A percentile compares a stretch with the other conserved stretches of the same genome.
Conservation (phyloP, 192 early-diverging fungal species). For the Linnemannia elongata region DNA sequence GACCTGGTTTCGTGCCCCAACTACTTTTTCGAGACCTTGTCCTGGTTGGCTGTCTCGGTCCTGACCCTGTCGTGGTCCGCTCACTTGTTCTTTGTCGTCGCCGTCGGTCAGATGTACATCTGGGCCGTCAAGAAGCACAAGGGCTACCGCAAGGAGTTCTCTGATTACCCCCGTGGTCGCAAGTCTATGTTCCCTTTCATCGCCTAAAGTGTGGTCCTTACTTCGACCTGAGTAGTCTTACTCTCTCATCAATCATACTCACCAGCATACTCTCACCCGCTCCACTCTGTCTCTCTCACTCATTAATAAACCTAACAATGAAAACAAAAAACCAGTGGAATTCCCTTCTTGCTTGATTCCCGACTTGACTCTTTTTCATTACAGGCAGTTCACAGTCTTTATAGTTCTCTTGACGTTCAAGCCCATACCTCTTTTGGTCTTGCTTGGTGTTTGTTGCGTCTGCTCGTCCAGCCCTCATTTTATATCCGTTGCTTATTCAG, state of each 20-base stretch:
- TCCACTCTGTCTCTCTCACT: not conserved
- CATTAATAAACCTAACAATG: not conserved
- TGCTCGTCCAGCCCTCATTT: too few species aligned
- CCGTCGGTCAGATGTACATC: constrained; percentile 84
- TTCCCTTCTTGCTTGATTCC: not conserved
- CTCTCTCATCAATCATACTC: not conserved
- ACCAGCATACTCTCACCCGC: not conserved
- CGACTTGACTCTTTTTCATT: too few species aligned
- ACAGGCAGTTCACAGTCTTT: too few species aligned
- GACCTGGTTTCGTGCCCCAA: constrained; percentile 92
- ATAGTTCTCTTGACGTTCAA: too few species aligned
- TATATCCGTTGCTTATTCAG: too few species aligned
- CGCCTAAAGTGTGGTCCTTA: constrained; percentile 49
- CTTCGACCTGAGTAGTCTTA: not conserved
- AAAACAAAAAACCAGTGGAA: not conserved
- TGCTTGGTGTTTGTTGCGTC: too few species aligned
- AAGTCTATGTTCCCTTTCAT: constrained; percentile 81
- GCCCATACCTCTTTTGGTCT: too few species aligned
- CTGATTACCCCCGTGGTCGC: constrained; percentile 86
- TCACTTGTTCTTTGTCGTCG: constrained; percentile 75
- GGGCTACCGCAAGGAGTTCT: constrained; percentile 89
- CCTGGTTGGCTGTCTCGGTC: constrained; percentile 79
- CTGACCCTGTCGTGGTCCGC: constrained; percentile 74
- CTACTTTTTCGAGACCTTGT: constrained; percentile 90
- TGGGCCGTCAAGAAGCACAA: constrained; percentile 98